phyloP scores from a whole-genome alignment of 352 stramenopile species.

The Globisporangium iwayamae region DNA sequence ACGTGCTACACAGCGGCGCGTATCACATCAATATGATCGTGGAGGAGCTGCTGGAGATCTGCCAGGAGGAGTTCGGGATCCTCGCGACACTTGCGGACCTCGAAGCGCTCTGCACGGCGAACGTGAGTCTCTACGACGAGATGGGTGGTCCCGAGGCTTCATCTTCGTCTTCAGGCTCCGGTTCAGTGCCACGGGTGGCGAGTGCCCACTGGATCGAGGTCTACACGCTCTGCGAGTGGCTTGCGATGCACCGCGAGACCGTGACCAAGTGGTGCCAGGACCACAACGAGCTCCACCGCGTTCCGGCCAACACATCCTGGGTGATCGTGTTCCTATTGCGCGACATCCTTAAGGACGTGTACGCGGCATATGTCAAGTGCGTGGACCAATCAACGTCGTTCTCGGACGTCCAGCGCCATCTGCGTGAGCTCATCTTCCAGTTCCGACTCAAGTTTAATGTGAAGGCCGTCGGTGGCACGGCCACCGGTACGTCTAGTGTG shows the following conservation, averaged over 20 bases:
- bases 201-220: constrained; percentile 39
- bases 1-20: constrained; percentile 36
- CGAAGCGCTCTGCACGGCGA: constrained; percentile 27
- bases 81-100: constrained; percentile 31
- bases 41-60: constrained; percentile 41
- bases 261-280: constrained; percentile 40
- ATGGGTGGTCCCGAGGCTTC: constrained; percentile 17
- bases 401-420: constrained; percentile 37
- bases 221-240: constrained; percentile 39
- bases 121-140: constrained; percentile 18
- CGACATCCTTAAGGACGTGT: constrained; percentile 47
- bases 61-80: constrained; percentile 35
- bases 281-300: constrained; percentile 16
- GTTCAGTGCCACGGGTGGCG: constrained; percentile 2
- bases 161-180: background rate
- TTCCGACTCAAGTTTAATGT: constrained; percentile 52
- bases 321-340: constrained; percentile 43
- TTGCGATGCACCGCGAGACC: constrained; percentile 38
- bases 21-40: constrained; percentile 42
- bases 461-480: constrained; percentile 17
- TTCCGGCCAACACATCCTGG: constrained; percentile 34
- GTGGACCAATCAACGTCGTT: constrained; percentile 25
- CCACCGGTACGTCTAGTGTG: background rate
- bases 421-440: constrained; percentile 46
- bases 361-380: constrained; percentile 28